Conservation (phyloP, 441 rosid genomes). For the Gossypium schwendimanii region DNA sequence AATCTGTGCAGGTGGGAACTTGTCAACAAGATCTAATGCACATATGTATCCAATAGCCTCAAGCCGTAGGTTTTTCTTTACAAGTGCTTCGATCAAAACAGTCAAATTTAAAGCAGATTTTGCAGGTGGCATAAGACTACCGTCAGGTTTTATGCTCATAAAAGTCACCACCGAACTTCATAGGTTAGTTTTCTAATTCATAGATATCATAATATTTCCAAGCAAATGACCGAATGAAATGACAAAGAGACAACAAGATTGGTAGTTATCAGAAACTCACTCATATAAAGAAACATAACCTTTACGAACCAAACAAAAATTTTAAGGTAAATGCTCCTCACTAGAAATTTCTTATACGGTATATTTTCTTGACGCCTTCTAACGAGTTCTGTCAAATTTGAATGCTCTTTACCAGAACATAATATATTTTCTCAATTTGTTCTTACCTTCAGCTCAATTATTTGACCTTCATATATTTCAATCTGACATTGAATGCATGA, state of each 20-base stretch:
- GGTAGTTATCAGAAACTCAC: not conserved
- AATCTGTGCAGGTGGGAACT: constrained; percentile 10
- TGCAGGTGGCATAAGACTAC: constrained; percentile 4
- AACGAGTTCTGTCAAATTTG: too few species aligned
- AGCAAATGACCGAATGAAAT: not conserved
- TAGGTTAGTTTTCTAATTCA: not conserved
- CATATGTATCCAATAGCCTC: constrained; percentile 15
- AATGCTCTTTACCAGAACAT: not conserved
- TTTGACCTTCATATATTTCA: not conserved
- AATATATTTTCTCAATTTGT: not conserved
- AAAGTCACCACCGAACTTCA: not conserved
- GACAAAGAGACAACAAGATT: not conserved
- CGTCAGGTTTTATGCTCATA: not conserved
- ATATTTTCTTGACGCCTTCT: too few species aligned
- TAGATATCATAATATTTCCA: not conserved
- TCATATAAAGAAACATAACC: not conserved
- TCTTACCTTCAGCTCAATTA: not conserved
- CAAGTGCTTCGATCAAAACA: constrained; percentile 5
- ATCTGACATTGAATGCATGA: not conserved
- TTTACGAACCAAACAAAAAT: not conserved
- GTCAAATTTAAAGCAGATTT: constrained; percentile 1
- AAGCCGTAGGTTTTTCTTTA: not conserved
- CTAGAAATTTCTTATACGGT: not conserved
- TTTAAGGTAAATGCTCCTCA: not conserved
- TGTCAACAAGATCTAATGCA: constrained; percentile 10